Conservation (phyloP, 208 protist genomes). For the Trypanosoma congolense region DNA sequence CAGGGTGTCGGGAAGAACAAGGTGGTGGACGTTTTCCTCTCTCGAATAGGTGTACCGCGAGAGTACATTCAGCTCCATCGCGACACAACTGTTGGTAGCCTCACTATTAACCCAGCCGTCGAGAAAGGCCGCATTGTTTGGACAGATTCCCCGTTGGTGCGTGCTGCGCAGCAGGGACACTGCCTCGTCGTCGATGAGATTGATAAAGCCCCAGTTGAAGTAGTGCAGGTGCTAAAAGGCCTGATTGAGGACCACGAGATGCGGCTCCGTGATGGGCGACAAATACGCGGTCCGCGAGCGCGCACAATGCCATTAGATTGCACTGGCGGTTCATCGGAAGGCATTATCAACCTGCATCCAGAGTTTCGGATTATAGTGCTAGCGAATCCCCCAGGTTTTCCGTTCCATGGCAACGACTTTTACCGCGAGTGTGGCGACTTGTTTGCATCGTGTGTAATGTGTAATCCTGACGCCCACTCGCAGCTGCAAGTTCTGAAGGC, state of each 20-base stretch:
- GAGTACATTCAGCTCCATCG: conserved; percentile 96
- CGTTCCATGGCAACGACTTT: conserved; percentile 94
- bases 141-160: conserved; percentile 92
- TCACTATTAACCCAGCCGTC: conserved; percentile 89
- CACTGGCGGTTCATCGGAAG: neutral
- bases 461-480: conserved; percentile 82
- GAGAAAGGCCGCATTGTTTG: conserved; percentile 84
- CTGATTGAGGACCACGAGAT: conserved; percentile 87
- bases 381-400: conserved; percentile 90
- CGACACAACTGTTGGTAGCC: conserved; percentile 87
- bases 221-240: conserved; percentile 86
- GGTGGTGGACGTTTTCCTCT: conserved; percentile 89
- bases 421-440: conserved; percentile 90
- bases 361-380: conserved; percentile 86
- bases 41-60: conserved; percentile 76
- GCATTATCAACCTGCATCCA: conserved; percentile 53
- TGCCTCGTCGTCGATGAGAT: conserved; percentile 95
- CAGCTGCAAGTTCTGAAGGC: conserved; percentile 76
- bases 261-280: conserved; percentile 73
- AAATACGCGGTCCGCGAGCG: conserved; percentile 41
- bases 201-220: conserved; percentile 94
- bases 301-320: conserved; percentile 7
- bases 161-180: conserved; percentile 84
- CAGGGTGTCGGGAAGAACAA: conserved; percentile 97
- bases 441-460: conserved; percentile 88